phyloP scores from a whole-genome alignment of 176 grass and related monocot species.

The Ensete glaucum region DNA sequence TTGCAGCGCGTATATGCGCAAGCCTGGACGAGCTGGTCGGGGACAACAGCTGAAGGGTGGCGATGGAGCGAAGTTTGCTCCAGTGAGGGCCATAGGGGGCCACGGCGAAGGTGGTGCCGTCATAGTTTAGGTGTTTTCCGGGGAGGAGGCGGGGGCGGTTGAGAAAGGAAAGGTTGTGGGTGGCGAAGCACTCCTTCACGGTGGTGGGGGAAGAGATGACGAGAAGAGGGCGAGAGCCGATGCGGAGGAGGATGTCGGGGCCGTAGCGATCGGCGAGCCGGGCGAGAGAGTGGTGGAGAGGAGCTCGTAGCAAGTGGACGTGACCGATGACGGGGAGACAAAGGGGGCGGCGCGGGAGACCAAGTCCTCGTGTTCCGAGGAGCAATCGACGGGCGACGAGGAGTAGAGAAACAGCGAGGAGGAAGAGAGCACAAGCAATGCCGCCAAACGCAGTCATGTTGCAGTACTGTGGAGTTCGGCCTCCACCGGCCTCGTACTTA shows the following conservation, averaged over 20 bases:
- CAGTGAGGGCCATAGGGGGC: constrained; percentile 35
- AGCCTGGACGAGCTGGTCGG: constrained; percentile 4
- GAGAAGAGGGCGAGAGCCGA: constrained; percentile 39
- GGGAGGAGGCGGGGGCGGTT: constrained; percentile 37
- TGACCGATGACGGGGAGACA: constrained; percentile 50
- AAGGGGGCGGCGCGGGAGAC: not conserved
- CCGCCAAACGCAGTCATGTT: too few relatives aligned
- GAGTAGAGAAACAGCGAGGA: not conserved
- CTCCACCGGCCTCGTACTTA: too few relatives aligned
- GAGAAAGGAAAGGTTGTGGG: constrained; percentile 35
- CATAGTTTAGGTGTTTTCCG: constrained; percentile 27
- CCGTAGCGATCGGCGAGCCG: constrained; percentile 18
- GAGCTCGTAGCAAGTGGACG: constrained; percentile 53
- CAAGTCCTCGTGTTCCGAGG: not conserved
- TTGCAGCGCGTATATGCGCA: too few relatives aligned
- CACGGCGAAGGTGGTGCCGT: constrained; percentile 23
- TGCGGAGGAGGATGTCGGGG: constrained; percentile 36
- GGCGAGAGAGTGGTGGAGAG: constrained; percentile 41
- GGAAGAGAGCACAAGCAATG: not conserved
- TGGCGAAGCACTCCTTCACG: constrained; percentile 57
- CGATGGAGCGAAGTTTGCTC: constrained; percentile 47
- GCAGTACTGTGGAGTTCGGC: too few relatives aligned
- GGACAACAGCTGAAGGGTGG: constrained; percentile 23
- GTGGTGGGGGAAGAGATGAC: constrained; percentile 37
- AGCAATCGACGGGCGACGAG: not conserved